Base-by-base conservation (phyloP, 345 rosid genomes). In the Linum lewisii region DNA sequence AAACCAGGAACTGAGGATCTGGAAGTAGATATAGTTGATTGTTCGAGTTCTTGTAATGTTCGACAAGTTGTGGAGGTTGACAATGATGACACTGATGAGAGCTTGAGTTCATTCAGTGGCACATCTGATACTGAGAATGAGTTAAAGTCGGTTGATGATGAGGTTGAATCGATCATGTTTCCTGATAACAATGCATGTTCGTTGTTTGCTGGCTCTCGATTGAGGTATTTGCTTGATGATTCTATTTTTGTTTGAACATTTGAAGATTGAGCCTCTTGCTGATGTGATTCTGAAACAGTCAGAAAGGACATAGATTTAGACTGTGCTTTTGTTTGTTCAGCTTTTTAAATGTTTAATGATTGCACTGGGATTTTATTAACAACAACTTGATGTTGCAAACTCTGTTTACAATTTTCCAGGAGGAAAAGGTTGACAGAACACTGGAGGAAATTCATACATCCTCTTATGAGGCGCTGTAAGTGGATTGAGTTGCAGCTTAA, bases 21-120 rank as follows among this genome's bases (percentile, higher is more conserved):
- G 21, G 84, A 81, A 61, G 77, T 93, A 68, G 74, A 85, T 74
- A 62, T 86, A 54, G 37, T 75, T 69, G 81, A 53, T 6, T 73
- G 75, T 63, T 52, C 51, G 11, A 66, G 65, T 51, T 42, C 44
- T 47, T 9, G 36, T 21, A 71, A 63, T 9, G 16, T 1, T 49
- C 65, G 57, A 52, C 42, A 66, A 59, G 51, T 24, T 57, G 73
- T 6, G 45, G 45, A 53, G 59, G 71, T 66, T 49, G 72, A 56
- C 47, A 72, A 64, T 53, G 73, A 74, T 60, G 85, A 76, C 69
- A 74, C 54, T 11, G 81, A 84, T 52, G 95, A 93, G 76, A 77
- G 61, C 71, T 82, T 87, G 1, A 88, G 95, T 71, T 93, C 99
- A 29, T 93, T 89, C 64, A 75, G 85, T 66, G 80, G 79, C 52